Evolutionary conservation across 2,329 filamentous ascomycete genomes (phyloP), one percentile per base, ranked within the genome.

Genomic region (Monosporascus cannonballus): DNA sequence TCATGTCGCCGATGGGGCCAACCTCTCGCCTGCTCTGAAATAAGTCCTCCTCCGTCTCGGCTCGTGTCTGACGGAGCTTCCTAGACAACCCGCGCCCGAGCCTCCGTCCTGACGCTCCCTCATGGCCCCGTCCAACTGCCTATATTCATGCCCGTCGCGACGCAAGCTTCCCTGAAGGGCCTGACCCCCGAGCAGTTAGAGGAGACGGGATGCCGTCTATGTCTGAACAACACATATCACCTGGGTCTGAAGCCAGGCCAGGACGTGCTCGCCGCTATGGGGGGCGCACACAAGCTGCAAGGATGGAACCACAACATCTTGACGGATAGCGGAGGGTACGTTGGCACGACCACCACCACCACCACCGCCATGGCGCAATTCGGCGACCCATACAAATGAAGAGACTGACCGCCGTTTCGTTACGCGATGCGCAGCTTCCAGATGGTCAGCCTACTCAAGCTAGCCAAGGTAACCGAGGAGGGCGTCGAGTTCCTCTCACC

Each of bases 91-190:
- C 90, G 93, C 77, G 94, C 94, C 25, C 88, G 94, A 61, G 94
- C 94, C 48, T 94, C 94, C 50, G 85, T 84, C 54, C 79, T 99
- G 51, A 87, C 86, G 47, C 84, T 99, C 25, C 93, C 94, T 49
- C 95, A 99, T 83, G 94, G 94, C 53, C 80, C 87, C 1, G 92
- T 99, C 25, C 83, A 88, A 63, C 81, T 97, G 30, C 94, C 95
- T 7, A 85, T 97, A 54, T 99, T 99, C 72, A 99, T 99, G 94
- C 94, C 94, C 17, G 94, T 99, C 44, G 94, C 94, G 30, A 99
- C 94, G 1, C 94, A 99, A 72, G 94, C 90, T 1, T 96, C 93
- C 0, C 78, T 99, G 39, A 99, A 99, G 69, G 94, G 94, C 44
- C 74, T 99, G 52, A 97, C 94, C 0, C 91, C 93, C 1, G 86